Percentiles rank a stretch among this genome's conserved stretches.
These are phyloP conservation scores for Xylaria telfairii DNA, from an alignment of 495 filamentous ascomycete genomes.

Conservation along the genomic window DNA sequence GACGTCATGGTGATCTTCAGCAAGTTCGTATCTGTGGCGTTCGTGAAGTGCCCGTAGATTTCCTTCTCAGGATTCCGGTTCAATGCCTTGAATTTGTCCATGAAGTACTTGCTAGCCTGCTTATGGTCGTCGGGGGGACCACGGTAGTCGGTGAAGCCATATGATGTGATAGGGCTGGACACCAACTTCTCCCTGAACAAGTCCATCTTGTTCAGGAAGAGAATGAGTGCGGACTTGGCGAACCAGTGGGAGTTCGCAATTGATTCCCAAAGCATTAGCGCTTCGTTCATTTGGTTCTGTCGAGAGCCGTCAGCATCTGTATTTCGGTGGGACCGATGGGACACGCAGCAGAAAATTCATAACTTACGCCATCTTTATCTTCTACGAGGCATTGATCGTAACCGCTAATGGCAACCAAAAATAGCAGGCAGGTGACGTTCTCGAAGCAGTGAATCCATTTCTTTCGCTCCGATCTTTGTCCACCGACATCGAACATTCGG, in stretches of 20 bases:
- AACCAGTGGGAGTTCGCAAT: slow-evolving; percentile 99
- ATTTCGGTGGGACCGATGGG: background rate
- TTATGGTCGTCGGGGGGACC: slow-evolving; percentile 52
- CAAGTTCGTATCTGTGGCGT: slow-evolving; percentile 93
- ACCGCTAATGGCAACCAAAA: slow-evolving; percentile 93
- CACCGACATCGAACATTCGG: slow-evolving; percentile 98
- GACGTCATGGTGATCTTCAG: slow-evolving; percentile 97
- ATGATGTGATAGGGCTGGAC: slow-evolving; percentile 79
- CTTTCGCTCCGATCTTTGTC: slow-evolving; percentile 95
- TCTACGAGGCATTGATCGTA: slow-evolving; percentile 98
- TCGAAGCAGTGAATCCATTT: slow-evolving; percentile 99
- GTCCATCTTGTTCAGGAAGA: slow-evolving; percentile 99
- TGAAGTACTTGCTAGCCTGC: slow-evolving; percentile 62
- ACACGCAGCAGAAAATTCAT: background rate
- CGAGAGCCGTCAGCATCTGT: slow-evolving; percentile 30
- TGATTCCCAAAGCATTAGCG: slow-evolving; percentile 96
- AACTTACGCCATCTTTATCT: slow-evolving; percentile 92
- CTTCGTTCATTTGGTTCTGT: slow-evolving; percentile 99
- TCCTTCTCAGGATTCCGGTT: slow-evolving; percentile 86
- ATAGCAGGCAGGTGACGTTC: slow-evolving; percentile 90
- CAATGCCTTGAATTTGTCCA: slow-evolving; percentile 84
- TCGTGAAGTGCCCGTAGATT: slow-evolving; percentile 92
- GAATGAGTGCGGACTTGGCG: slow-evolving; percentile 90
- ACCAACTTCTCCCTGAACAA: slow-evolving; percentile 90
- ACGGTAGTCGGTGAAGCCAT: slow-evolving; percentile 90